Evolutionary conservation across 148 eudicot species (phyloP), one percentile per base, ranked within the genome.

Genomic region (Diospyros lotus): DNA sequence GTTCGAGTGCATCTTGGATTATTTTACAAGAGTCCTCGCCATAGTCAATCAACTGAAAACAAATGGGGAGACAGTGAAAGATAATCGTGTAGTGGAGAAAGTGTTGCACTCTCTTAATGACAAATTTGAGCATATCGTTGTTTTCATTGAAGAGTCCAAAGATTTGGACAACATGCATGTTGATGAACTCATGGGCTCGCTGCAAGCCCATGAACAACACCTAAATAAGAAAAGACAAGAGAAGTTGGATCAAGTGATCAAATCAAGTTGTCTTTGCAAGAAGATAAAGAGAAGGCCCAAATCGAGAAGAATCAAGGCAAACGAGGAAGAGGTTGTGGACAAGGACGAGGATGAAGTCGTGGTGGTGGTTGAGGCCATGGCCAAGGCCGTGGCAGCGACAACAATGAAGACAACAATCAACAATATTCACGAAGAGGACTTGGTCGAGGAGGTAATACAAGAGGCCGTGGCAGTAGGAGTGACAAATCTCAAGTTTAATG

Each of bases 11-110:
- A 39, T 74, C 8, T 3, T 7, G 17, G 14, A 2, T 1, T 75
- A 75, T 44, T 66, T 75, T 54, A 53, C 52, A 17, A 14, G 68
- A 44, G 56, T 28, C 5, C 11, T 51, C 6, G 28, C 71, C 15
- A 75, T 75, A 42, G 40, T 64, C 10, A 42, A 75, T 55, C 71
- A 75, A 75, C 53, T 75, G 6, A 14, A 7, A 43, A 51, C 38
- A 2, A 39, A 64, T 69, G 64, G 53, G 2, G 52, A 75, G 44
- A 64, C 40, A 13, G 12, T 53, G 6, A 13, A 53, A 4, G 12
- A 53, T 9, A 13, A 4, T 4, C 11, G 2, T 53, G 13, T 54
- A 11, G 11, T 53, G 12, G 12, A 53, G 12, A 53, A 53, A 9
- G 10, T 53, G 2, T 9, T 53, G 11, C 56, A 9, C 6, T 9